These are phyloP conservation scores for Hamigera avellanea DNA, from an alignment of 495 filamentous ascomycete species.

Conservation along the genomic window DNA sequence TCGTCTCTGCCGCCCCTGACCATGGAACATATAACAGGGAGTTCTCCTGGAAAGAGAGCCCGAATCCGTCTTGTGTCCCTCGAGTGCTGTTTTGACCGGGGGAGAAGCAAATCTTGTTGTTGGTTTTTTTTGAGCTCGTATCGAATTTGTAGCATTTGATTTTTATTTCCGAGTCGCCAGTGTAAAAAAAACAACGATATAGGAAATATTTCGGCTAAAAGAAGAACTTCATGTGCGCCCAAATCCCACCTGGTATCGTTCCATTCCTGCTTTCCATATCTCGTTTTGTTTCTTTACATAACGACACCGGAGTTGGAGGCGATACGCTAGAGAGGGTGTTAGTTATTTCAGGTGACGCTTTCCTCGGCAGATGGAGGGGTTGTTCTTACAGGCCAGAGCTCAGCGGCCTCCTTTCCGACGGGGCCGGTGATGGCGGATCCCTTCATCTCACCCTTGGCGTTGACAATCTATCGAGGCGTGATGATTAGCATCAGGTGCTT, in stretches of 20 bases:
- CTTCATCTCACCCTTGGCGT: slow-evolving; percentile 99
- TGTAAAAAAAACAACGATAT: slow-evolving; percentile 15
- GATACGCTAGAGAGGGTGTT: slow-evolving; percentile 64
- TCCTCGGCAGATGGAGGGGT: not conserved
- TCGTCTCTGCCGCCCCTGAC: too few species aligned
- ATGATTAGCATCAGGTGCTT: too few species aligned
- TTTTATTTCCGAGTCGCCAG: slow-evolving; percentile 11
- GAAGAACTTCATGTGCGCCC: slow-evolving; percentile 22
- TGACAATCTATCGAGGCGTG: slow-evolving; percentile 65
- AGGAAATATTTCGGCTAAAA: slow-evolving; percentile 18
- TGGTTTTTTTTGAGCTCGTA: too few species aligned
- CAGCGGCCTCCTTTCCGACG: slow-evolving; percentile 98
- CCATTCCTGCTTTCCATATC: slow-evolving; percentile 16
- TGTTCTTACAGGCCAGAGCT: slow-evolving; percentile 89
- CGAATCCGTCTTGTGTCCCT: too few species aligned
- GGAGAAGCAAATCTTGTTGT: too few species aligned
- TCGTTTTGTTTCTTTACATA: slow-evolving; percentile 60
- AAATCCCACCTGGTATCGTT: slow-evolving; percentile 26
- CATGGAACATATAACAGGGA: too few species aligned
- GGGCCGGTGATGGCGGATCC: slow-evolving; percentile 97
- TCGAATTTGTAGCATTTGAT: slow-evolving; percentile 2
- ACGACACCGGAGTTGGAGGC: slow-evolving; percentile 99
- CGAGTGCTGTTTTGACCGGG: too few species aligned
- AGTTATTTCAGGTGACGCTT: not conserved
- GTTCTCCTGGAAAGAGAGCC: too few species aligned